Base-by-base conservation (phyloP, 441 rosid species). In the Adansonia gregorii region DNA sequence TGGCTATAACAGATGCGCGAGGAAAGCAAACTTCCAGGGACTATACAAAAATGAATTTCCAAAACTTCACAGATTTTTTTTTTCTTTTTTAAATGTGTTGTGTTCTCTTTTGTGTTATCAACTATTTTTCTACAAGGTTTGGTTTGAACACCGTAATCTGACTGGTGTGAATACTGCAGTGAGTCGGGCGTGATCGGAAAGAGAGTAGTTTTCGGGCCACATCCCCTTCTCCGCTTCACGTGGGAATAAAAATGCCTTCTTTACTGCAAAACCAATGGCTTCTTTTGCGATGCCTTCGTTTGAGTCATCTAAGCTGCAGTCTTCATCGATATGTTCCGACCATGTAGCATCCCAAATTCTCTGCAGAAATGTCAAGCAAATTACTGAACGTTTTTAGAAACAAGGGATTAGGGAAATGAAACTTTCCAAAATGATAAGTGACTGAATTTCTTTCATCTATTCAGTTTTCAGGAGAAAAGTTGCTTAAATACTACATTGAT, bases 161-260 rank as follows among this genome's bases (percentile, higher is more conserved):
- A 88, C 87, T 0, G 96, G 98, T 14, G 93, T 87, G 75, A 95
- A 95, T 31, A 88, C 93, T 11, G 88, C 98, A 0, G 94, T 92
- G 72, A 93, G 98, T 46, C 91, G 89, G 73, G 98, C 97, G 75
- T 95, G 98, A 78, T 95, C 98, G 0, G 98, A 95, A 5, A 95
- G 91, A 41, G 87, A 90, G 81, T 95, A 93, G 82, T 87, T 85
- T 74, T 93, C 95, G 0, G 98, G 98, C 98, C 98, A 95, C 81
- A 76, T 77, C 60, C 98, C 98, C 77, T 82, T 90, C 89, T 95
- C 98, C 74, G 83, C 95, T 89, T 93, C 98, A 20, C 83, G 84
- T 0, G 98, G 98, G 67, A 82, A 95, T 61, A 95, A 87, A 81
- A 78, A 83, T 19, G 98, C 98, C 75, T 88, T 83, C 67, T 91